A percentile compares a stretch with the other conserved stretches of the same genome.
phyloP scores from a whole-genome alignment of 208 protist species.

The Leishmania major region DNA sequence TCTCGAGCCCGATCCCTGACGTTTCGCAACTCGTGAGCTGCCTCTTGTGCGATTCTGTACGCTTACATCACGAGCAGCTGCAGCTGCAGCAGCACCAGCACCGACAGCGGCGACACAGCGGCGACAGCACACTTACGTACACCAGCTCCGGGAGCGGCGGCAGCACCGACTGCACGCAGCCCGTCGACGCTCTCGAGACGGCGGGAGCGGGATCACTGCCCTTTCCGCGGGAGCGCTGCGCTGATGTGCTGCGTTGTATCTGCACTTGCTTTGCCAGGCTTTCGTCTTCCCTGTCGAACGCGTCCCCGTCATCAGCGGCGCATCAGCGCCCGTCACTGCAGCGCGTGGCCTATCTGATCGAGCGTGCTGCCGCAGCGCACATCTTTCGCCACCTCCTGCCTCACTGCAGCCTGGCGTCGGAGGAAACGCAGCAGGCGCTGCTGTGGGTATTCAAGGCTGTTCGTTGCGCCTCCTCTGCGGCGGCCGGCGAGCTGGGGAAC shows the following conservation, averaged over 20 bases:
- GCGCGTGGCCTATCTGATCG: conserved; percentile 49
- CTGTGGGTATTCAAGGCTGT: conserved; percentile 46
- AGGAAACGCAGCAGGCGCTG: conserved; percentile 22
- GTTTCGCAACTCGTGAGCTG: conserved; percentile 69
- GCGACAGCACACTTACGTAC: not conserved
- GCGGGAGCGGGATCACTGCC: conserved; percentile 28
- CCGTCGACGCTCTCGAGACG: not conserved
- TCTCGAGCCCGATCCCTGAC: conserved; percentile 42
- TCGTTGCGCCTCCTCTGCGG: conserved; percentile 19
- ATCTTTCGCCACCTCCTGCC: conserved; percentile 55
- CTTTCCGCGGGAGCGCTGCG: conserved; percentile 37
- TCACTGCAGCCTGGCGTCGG: conserved; percentile 26
- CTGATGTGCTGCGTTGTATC: conserved; percentile 55
- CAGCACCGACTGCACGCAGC: not conserved
- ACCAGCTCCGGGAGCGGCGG: not conserved
- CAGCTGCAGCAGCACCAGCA: conserved; percentile 1
- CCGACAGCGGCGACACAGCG: not conserved
- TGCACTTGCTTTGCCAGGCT: conserved; percentile 50
- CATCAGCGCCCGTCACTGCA: conserved; percentile 29
- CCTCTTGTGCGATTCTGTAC: conserved; percentile 63
- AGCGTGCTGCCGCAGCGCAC: conserved; percentile 54
- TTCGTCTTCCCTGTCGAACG: not conserved
- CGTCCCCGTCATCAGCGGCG: not conserved
- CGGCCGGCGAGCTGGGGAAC: not conserved
- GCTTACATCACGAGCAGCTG: conserved; percentile 31